These are phyloP conservation scores for Penicillium atrosanguineum DNA, from an alignment of 495 filamentous ascomycete species.

Conservation along the genomic window DNA sequence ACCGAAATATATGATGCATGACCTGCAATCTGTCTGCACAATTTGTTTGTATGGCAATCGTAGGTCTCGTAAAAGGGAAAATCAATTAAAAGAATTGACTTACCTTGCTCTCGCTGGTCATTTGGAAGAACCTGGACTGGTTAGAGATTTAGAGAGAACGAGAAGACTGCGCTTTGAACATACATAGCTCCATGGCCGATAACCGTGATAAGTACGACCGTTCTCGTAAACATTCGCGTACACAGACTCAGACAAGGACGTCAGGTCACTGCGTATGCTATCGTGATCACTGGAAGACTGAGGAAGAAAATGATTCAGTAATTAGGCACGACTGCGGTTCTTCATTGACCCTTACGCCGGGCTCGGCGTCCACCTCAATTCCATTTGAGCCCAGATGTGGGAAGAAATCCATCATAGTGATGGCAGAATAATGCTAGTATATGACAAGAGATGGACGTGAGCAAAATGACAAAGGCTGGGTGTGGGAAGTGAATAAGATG, in stretches of 20 bases:
- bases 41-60: no score
- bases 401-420: background rate
- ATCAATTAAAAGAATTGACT: background rate
- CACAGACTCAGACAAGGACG: slow-evolving; percentile 21
- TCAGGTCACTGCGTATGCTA: slow-evolving; percentile 17
- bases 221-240: slow-evolving; percentile 28
- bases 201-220: slow-evolving; percentile 28
- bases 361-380: slow-evolving; percentile 16
- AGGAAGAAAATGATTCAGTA: background rate
- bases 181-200: slow-evolving; percentile 19
- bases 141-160: background rate
- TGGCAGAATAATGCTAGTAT: background rate
- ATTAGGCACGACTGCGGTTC: background rate
- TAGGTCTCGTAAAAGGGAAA: no score
- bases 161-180: no score
- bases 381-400: background rate
- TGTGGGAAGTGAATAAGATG: background rate
- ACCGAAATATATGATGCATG: slow-evolving; percentile 18
- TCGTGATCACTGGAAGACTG: slow-evolving; percentile 14
- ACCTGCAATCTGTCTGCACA: slow-evolving; percentile 18
- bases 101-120: slow-evolving; percentile 26
- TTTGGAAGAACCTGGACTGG: slow-evolving; percentile 20
- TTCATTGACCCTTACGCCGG: slow-evolving; percentile 4
- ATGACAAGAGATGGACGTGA: background rate
- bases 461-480: background rate